Conservation (phyloP, 2,329 filamentous ascomycete genomes). For the Fusarium sp. region DNA sequence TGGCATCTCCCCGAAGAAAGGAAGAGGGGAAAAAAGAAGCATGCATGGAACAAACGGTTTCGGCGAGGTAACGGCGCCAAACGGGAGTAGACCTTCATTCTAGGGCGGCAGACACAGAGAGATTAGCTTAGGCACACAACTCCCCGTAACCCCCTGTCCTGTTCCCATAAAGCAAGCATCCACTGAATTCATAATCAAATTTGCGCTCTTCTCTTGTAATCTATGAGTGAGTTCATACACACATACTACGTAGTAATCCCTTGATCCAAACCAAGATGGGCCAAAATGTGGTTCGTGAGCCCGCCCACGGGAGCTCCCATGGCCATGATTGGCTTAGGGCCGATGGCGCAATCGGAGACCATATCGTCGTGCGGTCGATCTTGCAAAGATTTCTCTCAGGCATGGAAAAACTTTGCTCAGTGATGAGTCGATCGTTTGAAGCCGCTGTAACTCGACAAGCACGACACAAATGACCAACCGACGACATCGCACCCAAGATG, state of each 20-base stretch:
- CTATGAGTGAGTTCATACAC: too few species aligned
- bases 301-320: slow-evolving; percentile 18
- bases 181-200: not conserved
- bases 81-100: not conserved
- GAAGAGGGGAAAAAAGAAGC: slow-evolving; percentile 16
- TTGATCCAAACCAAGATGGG: slow-evolving; percentile 18
- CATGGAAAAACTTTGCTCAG: slow-evolving; percentile 1
- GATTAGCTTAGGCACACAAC: slow-evolving; percentile 6
- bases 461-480: not conserved
- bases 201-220: slow-evolving; percentile 2
- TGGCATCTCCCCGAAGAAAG: slow-evolving; percentile 24
- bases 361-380: slow-evolving; percentile 37
- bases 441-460: not conserved
- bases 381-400: slow-evolving; percentile 12
- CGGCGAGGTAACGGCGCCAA: not conserved
- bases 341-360: slow-evolving; percentile 40
- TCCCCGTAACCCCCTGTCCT: slow-evolving; percentile 26
- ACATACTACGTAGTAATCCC: too few species aligned
- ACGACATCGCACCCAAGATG: not conserved
- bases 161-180: too few species aligned
- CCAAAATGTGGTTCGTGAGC: slow-evolving; percentile 9
- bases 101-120: not conserved
- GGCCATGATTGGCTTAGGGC: not conserved
- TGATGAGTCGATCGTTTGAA: too few species aligned
- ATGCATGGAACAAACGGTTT: slow-evolving; percentile 21